Base-by-base conservation (phyloP, 345 rosid species). In the Moricandia arvensis region DNA sequence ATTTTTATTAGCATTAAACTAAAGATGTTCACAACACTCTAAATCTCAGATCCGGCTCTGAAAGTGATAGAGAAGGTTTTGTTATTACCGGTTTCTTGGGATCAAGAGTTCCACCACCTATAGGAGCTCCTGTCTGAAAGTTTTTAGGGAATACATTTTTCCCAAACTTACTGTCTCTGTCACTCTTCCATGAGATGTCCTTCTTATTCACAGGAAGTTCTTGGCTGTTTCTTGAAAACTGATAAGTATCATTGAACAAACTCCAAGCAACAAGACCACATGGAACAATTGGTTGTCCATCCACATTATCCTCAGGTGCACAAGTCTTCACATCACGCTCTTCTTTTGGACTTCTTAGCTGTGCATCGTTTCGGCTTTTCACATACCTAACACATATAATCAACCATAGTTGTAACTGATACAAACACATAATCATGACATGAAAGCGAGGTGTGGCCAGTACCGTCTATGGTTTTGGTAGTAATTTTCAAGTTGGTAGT, bases 191-290 rank as follows among this genome's bases (percentile, higher is more conserved):
- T 41, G 97, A 88, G 59, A 94, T 94, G 15, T 35, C 87, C 24
- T 55, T 82, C 85, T 86, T 91, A 75, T 90, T 92, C 84, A 94
- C 88, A 1, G 49, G 15, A 79, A 94, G 69, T 16, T 76, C 63
- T 30, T 63, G 8, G 78, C 67, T 85, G 53, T 83, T 83, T 80
- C 72, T 83, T 35, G 89, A 79, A 77, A 91, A 90, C 45, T 0
- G 47, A 69, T 88, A 94, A 7, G 97, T 90, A 81, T 94, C 97
- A 13, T 94, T 94, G 82, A 94, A 94, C 85, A 94, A 84, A 81
- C 98, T 94, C 97, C 98, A 94, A 37, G 98, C 98, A 54, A 94
- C 90, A 24, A 94, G 95, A 81, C 97, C 97, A 75, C 98, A 94
- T 27, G 98, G 98, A 7, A 89, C 92, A 71, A 91, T 88, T 30